Conservation (phyloP, 1,284 basidiomycete genomes). For the Pseudozyma thailandica region DNA sequence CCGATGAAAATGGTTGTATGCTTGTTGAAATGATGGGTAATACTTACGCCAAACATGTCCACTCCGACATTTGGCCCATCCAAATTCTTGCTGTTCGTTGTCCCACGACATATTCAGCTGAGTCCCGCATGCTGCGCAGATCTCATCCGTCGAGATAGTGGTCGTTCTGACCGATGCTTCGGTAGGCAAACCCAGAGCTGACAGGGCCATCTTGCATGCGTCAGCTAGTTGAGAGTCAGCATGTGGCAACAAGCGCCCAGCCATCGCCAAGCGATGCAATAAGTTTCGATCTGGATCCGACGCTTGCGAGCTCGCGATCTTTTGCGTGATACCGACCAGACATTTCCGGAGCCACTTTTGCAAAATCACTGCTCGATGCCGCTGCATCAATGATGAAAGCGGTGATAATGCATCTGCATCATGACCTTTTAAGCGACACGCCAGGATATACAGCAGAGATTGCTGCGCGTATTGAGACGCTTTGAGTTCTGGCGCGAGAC, state of each 20-base stretch:
- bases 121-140: constrained; percentile 35
- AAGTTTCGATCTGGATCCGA: constrained; percentile 2
- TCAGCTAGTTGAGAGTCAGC: not conserved
- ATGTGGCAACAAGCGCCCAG: constrained; percentile 5
- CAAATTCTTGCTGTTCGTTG: constrained; percentile 8
- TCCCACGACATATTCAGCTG: constrained; percentile 20
- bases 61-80: constrained; percentile 31
- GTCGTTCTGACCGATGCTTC: not conserved
- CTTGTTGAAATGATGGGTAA: not conserved
- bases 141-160: constrained; percentile 12
- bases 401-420: not conserved
- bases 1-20: not conserved
- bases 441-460: constrained; percentile 23
- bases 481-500: not conserved
- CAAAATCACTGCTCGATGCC: constrained; percentile 4
- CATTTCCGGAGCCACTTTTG: constrained; percentile 1
- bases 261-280: not conserved
- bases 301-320: not conserved
- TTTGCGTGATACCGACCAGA: constrained; percentile 3
- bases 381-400: not conserved
- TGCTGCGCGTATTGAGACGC: not conserved
- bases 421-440: constrained; percentile 7
- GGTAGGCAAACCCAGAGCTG: not conserved
- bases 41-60: constrained; percentile 46
- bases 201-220: not conserved